Base-by-base conservation (phyloP, 805 yeast species). In the Pichia phayaonensis region DNA sequence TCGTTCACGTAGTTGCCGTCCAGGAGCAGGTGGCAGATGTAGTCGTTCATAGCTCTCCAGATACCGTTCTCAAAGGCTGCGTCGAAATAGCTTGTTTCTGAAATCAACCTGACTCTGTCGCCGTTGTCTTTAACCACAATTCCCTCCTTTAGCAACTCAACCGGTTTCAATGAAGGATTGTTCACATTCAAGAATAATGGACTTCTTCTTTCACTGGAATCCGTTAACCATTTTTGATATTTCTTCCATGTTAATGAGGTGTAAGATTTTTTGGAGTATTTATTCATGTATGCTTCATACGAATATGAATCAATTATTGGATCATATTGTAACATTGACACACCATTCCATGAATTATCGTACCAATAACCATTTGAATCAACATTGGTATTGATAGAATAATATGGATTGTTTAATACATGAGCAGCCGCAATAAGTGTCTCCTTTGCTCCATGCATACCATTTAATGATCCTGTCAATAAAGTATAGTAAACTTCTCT, bases 321-420 rank as follows among this genome's bases (percentile, higher is more conserved):
- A 56, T 77, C 80, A 55, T 63, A 74, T 53, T 76, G 79, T 3
- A 80, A 71, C 80, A 76, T 75, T 15, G 78, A 80, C 26, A 77
- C 74, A 7, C 79, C 81, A 15, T 67, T 61, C 54, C 71, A 77
- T 29, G 57, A 60, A 41, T 56, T 48, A 43, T 58, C 54, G 47
- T 63, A 61, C 58, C 64, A 69, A 55, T 73, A 73, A n/a, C 83
- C 82, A 59, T 74, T 67, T 8, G 80, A 77, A 50, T 70, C 71
- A 48, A 75, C 64, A 51, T 72, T 67, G 50, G 67, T 70, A 38
- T 72, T 69, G 11, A 75, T 79, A 55, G 75, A 80, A 59, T 77
- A 75, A 53, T 65, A 76, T 3, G 68, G 63, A 38, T 68, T 61
- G 16, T 64, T 60, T 40, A 73, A 62, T 1, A 71, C 75, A 16